A percentile compares a stretch with the other conserved stretches of the same genome.
Evolutionary conservation across 192 early-diverging fungal genomes (phyloP).

Genomic region (Geosiphon pyriformis): DNA sequence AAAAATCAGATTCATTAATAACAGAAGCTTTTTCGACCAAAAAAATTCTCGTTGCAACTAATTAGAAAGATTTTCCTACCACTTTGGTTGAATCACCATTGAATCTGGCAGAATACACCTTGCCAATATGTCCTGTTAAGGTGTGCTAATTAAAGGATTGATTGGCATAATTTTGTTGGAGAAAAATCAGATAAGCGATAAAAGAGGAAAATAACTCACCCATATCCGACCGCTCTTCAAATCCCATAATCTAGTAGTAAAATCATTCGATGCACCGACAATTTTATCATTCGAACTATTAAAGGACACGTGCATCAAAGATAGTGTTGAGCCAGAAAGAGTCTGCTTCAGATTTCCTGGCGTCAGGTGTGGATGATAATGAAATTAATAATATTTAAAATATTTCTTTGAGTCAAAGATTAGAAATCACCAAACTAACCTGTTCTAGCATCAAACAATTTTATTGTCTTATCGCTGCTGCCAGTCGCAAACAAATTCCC

Average conservation of each 20-base stretch:
- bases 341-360: conserved; percentile 29
- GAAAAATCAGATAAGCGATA: background rate
- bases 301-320: conserved; percentile 78
- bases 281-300: conserved; percentile 62
- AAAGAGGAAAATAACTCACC: conserved; percentile 34
- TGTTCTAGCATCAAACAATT: conserved; percentile 70
- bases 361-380: background rate
- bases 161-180: background rate
- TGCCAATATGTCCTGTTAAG: conserved; percentile 90
- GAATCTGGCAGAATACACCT: conserved; percentile 86
- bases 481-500: conserved; percentile 74
- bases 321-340: conserved; percentile 78
- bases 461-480: conserved; percentile 74
- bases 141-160: conserved; percentile 60
- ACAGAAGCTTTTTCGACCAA: background rate
- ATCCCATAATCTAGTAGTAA: conserved; percentile 84
- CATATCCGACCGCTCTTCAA: conserved; percentile 66
- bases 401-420: background rate
- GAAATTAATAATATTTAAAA: background rate
- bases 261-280: conserved; percentile 84
- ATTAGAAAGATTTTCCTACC: conserved; percentile 37
- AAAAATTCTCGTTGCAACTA: no score
- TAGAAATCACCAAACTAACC: conserved; percentile 43
- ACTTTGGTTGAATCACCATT: conserved; percentile 71
- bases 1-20: background rate